Base-by-base conservation (phyloP, 495 filamentous ascomycete species). In the Emericellopsis terricola region DNA sequence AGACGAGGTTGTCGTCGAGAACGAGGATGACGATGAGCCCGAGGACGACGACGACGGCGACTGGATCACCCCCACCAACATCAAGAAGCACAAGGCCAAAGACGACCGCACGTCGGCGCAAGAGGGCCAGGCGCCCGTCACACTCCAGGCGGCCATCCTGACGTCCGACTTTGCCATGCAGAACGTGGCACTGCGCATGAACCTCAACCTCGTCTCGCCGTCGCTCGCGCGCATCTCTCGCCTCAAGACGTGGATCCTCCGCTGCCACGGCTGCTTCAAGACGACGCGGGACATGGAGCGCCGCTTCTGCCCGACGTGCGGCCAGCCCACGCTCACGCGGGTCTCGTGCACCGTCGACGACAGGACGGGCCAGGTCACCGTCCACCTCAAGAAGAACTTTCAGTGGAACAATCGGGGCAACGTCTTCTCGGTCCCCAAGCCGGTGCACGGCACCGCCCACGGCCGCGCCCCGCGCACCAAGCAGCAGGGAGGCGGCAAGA, bases 131-230 rank as follows among this genome's bases (percentile, higher is more conserved):
- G 52, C 62, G 3, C 50, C 67, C 17, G 60, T 60, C 1, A 47
- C 57, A 8, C 78, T 92, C 43, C 71, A 85, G 49, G 81, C 78
- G 8, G 91, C 84, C 8, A 72, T 82, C 29, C 76, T 94, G 41
- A 96, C 89, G 1, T 80, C 78, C 38, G 89, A 99, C 63, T 94
- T 80, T 59, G 87, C 89, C 28, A 87, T 96, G 72, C 84, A 96
- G 58, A 96, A 96, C 47, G 82, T 94, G 15, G 61, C 87, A 2
- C 64, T 99, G 8, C 81, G 87, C 42, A 89, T 96, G 62, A 93
- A 93, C 56, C 67, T 99, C 19, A 83, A 92, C 47, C 72, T 99
- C 6, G 61, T 99, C 15, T 86, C 84, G 3, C 65, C 81, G 1
- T 68, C 67, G 14, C 51, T 94, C 6, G 66, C 78, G 33, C 73